Base-by-base conservation (phyloP, 2,329 filamentous ascomycete genomes). In the Alternaria alternata region DNA sequence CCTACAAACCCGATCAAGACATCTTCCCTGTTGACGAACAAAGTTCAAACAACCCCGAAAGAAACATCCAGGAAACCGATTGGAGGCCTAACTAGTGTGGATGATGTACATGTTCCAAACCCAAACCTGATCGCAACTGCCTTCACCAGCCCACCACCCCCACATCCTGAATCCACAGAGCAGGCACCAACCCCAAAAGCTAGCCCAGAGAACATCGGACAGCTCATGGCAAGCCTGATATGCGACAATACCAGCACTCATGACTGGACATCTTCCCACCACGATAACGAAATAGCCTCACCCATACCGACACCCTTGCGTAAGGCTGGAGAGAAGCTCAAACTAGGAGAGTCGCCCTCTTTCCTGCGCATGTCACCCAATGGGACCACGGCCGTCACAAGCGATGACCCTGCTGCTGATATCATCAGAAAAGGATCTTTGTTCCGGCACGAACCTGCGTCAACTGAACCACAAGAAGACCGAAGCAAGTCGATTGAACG, bases 231-330 rank as follows among this genome's bases (percentile, higher is more conserved):
- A 1, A 55, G 59, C 3, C 55, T 64, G 3, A 56, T 49, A 9
- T 52, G 24, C 18, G 54, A 46, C 20, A 54, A 34, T 7, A 26
- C 28, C 2, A 41, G 26, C 12, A 36, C 41, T 16, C 43, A 52
- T 18, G 43, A 41, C 8, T 49, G 46, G 20, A 18, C 41, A 7
- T 11, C n/a, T 5, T 30, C 36, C 4, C 39, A 51, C 7, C 39
- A 51, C 7, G 5, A 20, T 7, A n/a, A 54, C 26, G 20, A 24
- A 9, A 48, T 41, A 12, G 3, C 41, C 20, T 67, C 65, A 16
- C 59, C 57, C 4, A 53, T 62, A 44, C 65, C 63, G 12, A 68
- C 65, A n/a, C 67, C 67, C 5, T 26, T 69, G 22, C 62, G 65
- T 24, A 65, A 48, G 14, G 66, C 66, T 22, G 60, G 56, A 0